Conservation (phyloP, 164 flowering plant genomes). For the Stephania cephalantha region DNA sequence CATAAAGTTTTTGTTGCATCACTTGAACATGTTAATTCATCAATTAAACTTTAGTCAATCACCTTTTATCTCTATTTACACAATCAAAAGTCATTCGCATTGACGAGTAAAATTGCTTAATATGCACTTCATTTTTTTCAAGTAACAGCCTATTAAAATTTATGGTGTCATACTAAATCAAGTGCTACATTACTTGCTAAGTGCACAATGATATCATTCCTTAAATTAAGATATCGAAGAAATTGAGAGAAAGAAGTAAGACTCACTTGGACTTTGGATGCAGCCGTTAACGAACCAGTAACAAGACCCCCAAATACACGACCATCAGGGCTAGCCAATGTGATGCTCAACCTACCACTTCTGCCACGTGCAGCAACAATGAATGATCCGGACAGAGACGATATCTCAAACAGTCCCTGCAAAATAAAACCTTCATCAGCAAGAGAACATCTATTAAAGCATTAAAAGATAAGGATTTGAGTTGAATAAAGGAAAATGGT, state of each 20-base stretch:
- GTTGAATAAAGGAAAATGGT: background rate
- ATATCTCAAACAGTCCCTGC: conserved; percentile 48
- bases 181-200: background rate
- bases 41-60: no score
- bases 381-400: conserved; percentile 42
- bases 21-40: no score
- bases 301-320: conserved; percentile 46
- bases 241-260: background rate
- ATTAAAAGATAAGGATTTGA: background rate
- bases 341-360: conserved; percentile 42
- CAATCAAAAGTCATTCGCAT: no score
- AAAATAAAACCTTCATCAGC: background rate
- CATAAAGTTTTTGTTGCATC: no score
- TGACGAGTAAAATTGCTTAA: no score
- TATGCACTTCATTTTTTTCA: no score
- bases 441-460: background rate
- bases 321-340: conserved; percentile 47
- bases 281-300: conserved; percentile 41
- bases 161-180: background rate
- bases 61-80: no score
- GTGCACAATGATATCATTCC: background rate
- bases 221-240: background rate
- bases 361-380: conserved; percentile 36
- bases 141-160: no score
- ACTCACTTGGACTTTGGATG: conserved; percentile 39